Conservation (phyloP, 192 early-diverging fungal species). For the Paraglomus occultum region DNA sequence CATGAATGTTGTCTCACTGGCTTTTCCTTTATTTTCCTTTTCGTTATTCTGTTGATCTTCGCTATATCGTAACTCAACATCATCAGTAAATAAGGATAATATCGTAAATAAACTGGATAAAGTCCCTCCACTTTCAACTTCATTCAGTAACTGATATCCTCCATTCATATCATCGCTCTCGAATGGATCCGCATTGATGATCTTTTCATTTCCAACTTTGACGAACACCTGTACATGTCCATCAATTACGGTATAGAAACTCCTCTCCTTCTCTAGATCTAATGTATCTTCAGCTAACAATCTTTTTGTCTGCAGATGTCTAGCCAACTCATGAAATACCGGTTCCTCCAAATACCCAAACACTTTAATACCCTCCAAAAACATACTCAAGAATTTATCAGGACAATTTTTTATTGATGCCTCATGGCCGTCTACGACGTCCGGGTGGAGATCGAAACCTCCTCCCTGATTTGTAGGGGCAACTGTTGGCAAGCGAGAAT, state of each 20-base stretch:
- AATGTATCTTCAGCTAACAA: slow-evolving; percentile 75
- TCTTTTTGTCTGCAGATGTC: slow-evolving; percentile 79
- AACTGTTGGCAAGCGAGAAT: slow-evolving; percentile 65
- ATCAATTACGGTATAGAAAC: slow-evolving; percentile 96
- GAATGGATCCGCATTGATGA: slow-evolving; percentile 40
- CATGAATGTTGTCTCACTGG: not conserved
- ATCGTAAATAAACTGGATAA: slow-evolving; percentile 94
- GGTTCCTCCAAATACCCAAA: slow-evolving; percentile 97
- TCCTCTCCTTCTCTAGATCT: slow-evolving; percentile 70
- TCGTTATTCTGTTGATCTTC: slow-evolving; percentile 43
- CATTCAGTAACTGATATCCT: slow-evolving; percentile 74
- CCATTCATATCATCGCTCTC: slow-evolving; percentile 40
- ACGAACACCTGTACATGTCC: slow-evolving; percentile 91
- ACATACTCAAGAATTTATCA: slow-evolving; percentile 78
- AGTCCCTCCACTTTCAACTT: slow-evolving; percentile 86
- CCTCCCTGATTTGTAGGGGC: slow-evolving; percentile 38
- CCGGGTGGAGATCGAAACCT: slow-evolving; percentile 77
- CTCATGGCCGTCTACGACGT: slow-evolving; percentile 55
- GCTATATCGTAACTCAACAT: slow-evolving; percentile 54
- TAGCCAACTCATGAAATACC: slow-evolving; percentile 93
- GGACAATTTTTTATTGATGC: slow-evolving; percentile 47
- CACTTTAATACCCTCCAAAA: slow-evolving; percentile 85
- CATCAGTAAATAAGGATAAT: slow-evolving; percentile 83
- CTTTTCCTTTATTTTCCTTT: slow-evolving; percentile 21
- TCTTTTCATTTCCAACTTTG: slow-evolving; percentile 46